phyloP scores from a whole-genome alignment of 768 basidiomycete species.

The Glaciozyma martinii region DNA sequence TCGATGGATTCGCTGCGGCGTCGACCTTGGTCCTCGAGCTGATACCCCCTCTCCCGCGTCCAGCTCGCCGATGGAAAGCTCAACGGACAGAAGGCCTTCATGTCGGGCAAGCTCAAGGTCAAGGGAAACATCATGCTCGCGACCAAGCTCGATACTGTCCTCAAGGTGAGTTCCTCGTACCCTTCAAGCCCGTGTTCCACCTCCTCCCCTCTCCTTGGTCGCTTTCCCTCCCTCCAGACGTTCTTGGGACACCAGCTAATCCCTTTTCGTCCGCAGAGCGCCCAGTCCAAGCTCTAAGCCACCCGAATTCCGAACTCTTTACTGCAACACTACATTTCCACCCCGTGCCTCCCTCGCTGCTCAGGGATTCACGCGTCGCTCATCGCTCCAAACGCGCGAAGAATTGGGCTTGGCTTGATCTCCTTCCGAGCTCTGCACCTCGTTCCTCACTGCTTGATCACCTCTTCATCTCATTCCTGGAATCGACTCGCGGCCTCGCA shows the following conservation, averaged over 20 bases:
- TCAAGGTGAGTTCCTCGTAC: slow-evolving; percentile 57
- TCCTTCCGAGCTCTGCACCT: too few species aligned
- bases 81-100: slow-evolving; percentile 90
- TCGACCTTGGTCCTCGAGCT: not conserved
- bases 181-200: too few species aligned
- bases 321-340: not conserved
- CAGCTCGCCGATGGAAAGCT: slow-evolving; percentile 68
- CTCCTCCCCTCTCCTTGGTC: not conserved
- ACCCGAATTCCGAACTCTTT: too few species aligned
- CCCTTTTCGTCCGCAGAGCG: slow-evolving; percentile 2
- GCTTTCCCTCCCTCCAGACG: not conserved
- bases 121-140: slow-evolving; percentile 89
- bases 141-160: slow-evolving; percentile 74
- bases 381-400: too few species aligned
- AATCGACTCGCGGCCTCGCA: too few species aligned
- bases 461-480: too few species aligned
- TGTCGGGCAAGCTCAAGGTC: slow-evolving; percentile 88
- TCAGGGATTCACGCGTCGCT: too few species aligned
- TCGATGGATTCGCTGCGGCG: not conserved
- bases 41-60: slow-evolving; percentile 57
- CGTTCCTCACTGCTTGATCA: too few species aligned
- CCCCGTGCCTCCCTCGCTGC: not conserved
- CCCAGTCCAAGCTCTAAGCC: slow-evolving; percentile 24
- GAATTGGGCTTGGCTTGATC: too few species aligned
- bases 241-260: not conserved